Base-by-base conservation (phyloP, 257 asterid species). In the Primulina tabacum region DNA sequence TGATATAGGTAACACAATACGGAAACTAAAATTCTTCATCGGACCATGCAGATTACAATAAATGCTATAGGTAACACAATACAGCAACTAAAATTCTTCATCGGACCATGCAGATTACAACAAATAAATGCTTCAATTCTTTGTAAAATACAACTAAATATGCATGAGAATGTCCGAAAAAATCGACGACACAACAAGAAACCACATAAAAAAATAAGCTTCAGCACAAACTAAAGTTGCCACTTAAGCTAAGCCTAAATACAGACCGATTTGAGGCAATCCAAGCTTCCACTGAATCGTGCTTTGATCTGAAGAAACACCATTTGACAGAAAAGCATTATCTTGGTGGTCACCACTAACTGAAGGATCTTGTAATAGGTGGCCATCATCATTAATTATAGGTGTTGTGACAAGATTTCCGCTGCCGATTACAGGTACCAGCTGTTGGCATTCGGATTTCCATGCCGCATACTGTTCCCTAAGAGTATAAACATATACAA, bases 211-310 rank as follows among this genome's bases (percentile, higher is more conserved):
- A 24, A 12, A 35, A 24, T 33, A 26, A 57, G 43, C 55, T 43
- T 35, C n/a, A 40, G 53, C 32, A 64, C 53, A 40, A 70, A 62
- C 28, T 57, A 65, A 70, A 65, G 34, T 69, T 32, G 60, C 53
- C 62, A 71, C 68, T 65, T 8, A 62, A 58, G 73, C 69, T 40
- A 64, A 61, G 84, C 34, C 53, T 62, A 62, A 77, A 67, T 72
- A 79, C 93, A 55, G 66, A 92, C 98, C 98, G 71, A 92, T 92
- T 77, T 92, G 98, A 77, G 86, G 85, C 73, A 92, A 85, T 80
- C 60, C 70, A 73, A 78, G 86, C 87, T 73, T 87, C 98, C 98
- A 92, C 66, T 85, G 91, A 74, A 79, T 78, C 85, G 78, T 82
- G 64, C 75, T 90, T 73, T 79, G 81, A 73, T 88, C 93, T 34